These are phyloP conservation scores for Bacidia gigantensis DNA, from an alignment of 495 filamentous ascomycete genomes.

Conservation along the genomic window DNA sequence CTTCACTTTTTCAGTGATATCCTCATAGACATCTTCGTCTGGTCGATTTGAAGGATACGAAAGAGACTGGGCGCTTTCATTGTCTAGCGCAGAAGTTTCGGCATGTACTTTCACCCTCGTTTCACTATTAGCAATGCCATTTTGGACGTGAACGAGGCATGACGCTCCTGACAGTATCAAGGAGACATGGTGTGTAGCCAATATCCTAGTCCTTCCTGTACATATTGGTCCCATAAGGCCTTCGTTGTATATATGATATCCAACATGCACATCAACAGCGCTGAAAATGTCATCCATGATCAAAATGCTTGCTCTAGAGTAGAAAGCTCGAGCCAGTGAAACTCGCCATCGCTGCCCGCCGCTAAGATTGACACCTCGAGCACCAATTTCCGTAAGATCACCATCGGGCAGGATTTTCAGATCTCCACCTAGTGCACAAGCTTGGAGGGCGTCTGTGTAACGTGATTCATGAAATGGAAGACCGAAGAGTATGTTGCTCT, in stretches of 20 bases:
- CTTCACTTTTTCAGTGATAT: slow-evolving; percentile 17
- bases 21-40: slow-evolving; percentile 15
- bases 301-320: slow-evolving; percentile 66
- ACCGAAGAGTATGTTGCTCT: slow-evolving; percentile 60
- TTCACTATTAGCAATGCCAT: slow-evolving; percentile 41
- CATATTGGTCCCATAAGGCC: slow-evolving; percentile 57
- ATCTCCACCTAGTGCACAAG: slow-evolving; percentile 62
- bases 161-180: slow-evolving; percentile 55
- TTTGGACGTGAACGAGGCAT: slow-evolving; percentile 54
- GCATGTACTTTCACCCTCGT: neutral
- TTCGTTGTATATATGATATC: slow-evolving; percentile 61
- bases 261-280: slow-evolving; percentile 54
- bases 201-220: slow-evolving; percentile 55
- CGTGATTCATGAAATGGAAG: slow-evolving; percentile 50
- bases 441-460: slow-evolving; percentile 50
- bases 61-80: slow-evolving; percentile 34
- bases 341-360: slow-evolving; percentile 77
- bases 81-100: slow-evolving; percentile 1
- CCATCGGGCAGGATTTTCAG: slow-evolving; percentile 60
- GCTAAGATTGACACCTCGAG: slow-evolving; percentile 72
- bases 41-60: slow-evolving; percentile 20
- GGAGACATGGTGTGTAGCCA: slow-evolving; percentile 73
- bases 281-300: slow-evolving; percentile 73
- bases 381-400: slow-evolving; percentile 65
- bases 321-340: slow-evolving; percentile 64